Base-by-base conservation (phyloP, 2,329 filamentous ascomycete species). In the Knufia petricola region DNA sequence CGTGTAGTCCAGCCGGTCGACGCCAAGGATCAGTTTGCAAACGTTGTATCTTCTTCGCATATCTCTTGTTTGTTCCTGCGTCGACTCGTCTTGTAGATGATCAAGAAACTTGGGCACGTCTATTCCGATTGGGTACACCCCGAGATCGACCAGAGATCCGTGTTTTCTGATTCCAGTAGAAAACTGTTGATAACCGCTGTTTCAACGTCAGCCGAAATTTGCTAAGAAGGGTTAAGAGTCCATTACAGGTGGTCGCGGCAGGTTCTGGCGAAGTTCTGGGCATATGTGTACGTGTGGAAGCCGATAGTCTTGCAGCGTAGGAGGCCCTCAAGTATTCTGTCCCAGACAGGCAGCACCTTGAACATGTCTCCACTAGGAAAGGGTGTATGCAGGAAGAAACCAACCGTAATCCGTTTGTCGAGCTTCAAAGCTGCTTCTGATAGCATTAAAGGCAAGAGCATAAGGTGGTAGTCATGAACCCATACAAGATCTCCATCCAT, bases 261-360 rank as follows among this genome's bases (percentile, higher is more conserved):
- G n/a, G n/a, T n/a, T n/a, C n/a, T n/a, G n/a, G n/a, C n/a, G n/a
- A n/a, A n/a, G n/a, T n/a, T n/a, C n/a, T n/a, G n/a, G n/a, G 87
- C 87, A 61, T 95, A 95, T 69, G 94, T 87, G 68, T 94, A 94
- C n/a, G 89, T 95, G 67, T 95, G 90, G 71, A 95, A 95, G n/a
- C 89, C 89, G 59, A 95, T 84, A 49, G 95, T 70, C 63, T 95
- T 89, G 69, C 87, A 92, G 61, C 89, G 81, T 20, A 95, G 74
- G 32, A 95, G 77, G 39, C 89, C 88, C 43, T 82, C 75, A 26
- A 95, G 75, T 46, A 95, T 79, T 57, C 85, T 80, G 63, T 94
- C 86, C 51, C 88, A 79, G 23, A 95, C 87, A 0, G 89, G 89
- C 6, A 95, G 72, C 52, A 94, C 92, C 52, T 88, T 81, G 72